These are phyloP conservation scores for Nasturtium officinale DNA, from an alignment of 345 rosid genomes.

Conservation along the genomic window DNA sequence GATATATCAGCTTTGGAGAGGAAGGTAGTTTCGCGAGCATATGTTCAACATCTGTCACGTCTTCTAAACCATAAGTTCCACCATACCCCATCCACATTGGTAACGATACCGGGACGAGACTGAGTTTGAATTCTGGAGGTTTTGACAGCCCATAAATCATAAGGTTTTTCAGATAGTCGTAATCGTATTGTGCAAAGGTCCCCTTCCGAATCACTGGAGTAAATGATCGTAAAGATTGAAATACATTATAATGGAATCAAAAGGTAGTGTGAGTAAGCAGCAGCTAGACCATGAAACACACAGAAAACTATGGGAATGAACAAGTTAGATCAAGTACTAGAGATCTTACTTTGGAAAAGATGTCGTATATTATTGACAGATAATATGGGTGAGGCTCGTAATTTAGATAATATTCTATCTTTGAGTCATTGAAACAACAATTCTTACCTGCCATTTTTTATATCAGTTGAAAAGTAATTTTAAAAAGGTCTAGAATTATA, in stretches of 20 bases:
- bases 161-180: conserved; percentile 68
- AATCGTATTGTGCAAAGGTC: conserved; percentile 73
- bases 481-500: not conserved
- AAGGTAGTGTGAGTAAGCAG: not conserved
- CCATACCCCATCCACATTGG: conserved; percentile 95
- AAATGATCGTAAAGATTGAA: not conserved
- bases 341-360: conserved; percentile 81
- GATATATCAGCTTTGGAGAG: conserved; percentile 65
- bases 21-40: conserved; percentile 60
- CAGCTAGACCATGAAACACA: conserved; percentile 11
- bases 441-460: conserved; percentile 63
- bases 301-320: not conserved
- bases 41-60: conserved; percentile 60
- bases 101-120: conserved; percentile 61
- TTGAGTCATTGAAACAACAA: conserved; percentile 78
- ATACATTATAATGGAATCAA: not conserved
- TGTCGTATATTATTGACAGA: conserved; percentile 85
- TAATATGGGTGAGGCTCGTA: conserved; percentile 90
- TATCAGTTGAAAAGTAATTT: conserved; percentile 3
- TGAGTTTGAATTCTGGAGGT: conserved; percentile 75
- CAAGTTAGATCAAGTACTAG: not conserved
- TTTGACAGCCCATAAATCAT: conserved; percentile 54
- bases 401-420: conserved; percentile 63
- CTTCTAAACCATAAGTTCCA: conserved; percentile 76
- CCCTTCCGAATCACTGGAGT: conserved; percentile 89